Percentiles rank a stretch among this genome's conserved stretches.
Evolutionary conservation across 2,329 filamentous ascomycete genomes (phyloP).

Genomic region (Pseudogymnoascus sp.): DNA sequence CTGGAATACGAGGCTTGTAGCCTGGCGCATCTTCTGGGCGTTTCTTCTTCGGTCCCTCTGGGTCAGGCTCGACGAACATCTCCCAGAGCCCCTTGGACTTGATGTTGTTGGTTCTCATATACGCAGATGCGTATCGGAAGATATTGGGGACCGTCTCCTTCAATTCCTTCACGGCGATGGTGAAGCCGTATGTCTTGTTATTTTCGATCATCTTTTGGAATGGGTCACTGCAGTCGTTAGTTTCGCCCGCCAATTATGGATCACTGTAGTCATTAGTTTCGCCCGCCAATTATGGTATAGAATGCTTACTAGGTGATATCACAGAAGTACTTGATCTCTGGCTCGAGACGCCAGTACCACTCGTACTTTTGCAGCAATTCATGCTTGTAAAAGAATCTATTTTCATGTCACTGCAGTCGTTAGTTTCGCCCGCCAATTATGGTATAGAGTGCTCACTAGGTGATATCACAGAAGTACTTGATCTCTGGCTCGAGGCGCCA

Average conservation of each 20-base stretch:
- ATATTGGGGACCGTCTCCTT: conserved; percentile 98
- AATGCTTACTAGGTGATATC: conserved; percentile 87
- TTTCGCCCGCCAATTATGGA: too few species aligned
- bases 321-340: conserved; percentile 99
- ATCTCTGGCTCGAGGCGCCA: conserved; percentile 99
- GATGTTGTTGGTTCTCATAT: conserved; percentile 86
- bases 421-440: not conserved
- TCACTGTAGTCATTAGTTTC: conserved; percentile 51
- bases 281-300: not conserved
- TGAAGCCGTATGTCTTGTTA: conserved; percentile 98
- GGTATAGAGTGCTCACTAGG: conserved; percentile 57
- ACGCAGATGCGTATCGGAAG: conserved; percentile 96
- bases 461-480: conserved; percentile 99
- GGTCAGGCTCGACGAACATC: conserved; percentile 84
- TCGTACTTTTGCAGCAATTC: conserved; percentile 91
- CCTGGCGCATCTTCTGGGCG: conserved; percentile 56
- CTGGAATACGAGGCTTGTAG: conserved; percentile 60
- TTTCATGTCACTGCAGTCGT: too few species aligned
- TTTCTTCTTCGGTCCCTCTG: conserved; percentile 46
- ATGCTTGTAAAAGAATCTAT: conserved; percentile 92
- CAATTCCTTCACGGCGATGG: conserved; percentile 95
- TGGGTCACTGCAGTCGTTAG: conserved; percentile 60
- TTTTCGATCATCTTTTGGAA: conserved; percentile 88
- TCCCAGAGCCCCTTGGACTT: conserved; percentile 93
- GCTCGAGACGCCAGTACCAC: conserved; percentile 99